Conservation (phyloP, 1,139 yeast genomes). For the Eremothecium cymbalariae region DNA sequence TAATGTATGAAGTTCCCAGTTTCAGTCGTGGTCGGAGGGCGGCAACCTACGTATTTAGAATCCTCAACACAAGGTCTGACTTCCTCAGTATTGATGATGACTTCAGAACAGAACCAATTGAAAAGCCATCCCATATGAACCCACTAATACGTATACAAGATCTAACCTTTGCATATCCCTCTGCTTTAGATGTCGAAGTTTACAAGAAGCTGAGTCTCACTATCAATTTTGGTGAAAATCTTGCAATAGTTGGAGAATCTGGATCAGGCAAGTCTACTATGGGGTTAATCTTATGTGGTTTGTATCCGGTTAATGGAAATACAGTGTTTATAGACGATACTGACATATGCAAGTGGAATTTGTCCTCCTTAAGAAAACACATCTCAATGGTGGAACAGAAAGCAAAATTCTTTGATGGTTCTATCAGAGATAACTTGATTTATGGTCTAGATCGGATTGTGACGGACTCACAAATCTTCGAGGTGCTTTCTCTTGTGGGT, state of each 20-base stretch:
- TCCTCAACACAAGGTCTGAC: conserved; percentile 33
- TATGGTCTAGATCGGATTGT: conserved; percentile 43
- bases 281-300: conserved; percentile 43
- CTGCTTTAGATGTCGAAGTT: conserved; percentile 24
- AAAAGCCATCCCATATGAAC: conserved; percentile 12
- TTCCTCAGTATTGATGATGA: conserved; percentile 5
- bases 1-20: conserved; percentile 63
- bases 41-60: conserved; percentile 45
- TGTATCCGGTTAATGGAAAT: conserved; percentile 38
- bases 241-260: conserved; percentile 66
- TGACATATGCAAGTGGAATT: conserved; percentile 42
- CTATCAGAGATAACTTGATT: conserved; percentile 55
- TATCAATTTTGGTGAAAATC: conserved; percentile 40
- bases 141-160: conserved; percentile 36
- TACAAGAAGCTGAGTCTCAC: conserved; percentile 38
- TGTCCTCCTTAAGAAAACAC: conserved; percentile 43
- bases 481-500: conserved; percentile 40
- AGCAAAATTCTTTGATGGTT: conserved; percentile 56
- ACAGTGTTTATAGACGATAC: conserved; percentile 35
- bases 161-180: conserved; percentile 45
- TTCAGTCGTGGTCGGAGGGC: conserved; percentile 71
- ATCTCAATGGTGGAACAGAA: conserved; percentile 63
- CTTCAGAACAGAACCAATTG: conserved; percentile 21
- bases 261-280: conserved; percentile 80
- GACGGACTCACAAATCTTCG: conserved; percentile 36